phyloP scores from a whole-genome alignment of 768 basidiomycete genomes.

The Boletales sp. region DNA sequence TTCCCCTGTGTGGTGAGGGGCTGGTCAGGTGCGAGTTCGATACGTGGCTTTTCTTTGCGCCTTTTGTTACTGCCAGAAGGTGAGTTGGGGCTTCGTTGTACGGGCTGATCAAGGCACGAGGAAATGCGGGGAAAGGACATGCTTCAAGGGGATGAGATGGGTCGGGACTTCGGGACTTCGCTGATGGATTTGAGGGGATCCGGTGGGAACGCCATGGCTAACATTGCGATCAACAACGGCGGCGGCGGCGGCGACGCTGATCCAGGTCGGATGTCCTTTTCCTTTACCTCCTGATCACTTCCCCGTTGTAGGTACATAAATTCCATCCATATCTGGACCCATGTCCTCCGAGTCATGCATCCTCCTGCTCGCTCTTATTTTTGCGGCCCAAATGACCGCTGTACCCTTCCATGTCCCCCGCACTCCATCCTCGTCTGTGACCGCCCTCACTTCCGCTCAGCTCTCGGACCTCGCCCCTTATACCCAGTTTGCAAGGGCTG shows the following conservation, averaged over 20 bases:
- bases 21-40: constrained; percentile 71
- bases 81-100: not conserved
- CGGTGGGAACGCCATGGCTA: not conserved
- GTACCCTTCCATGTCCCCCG: not conserved
- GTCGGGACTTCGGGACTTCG: too few species aligned
- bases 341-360: not conserved
- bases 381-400: constrained; percentile 2
- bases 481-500: constrained; percentile 51
- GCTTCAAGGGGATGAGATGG: too few species aligned
- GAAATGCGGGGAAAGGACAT: too few species aligned
- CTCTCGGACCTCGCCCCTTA: constrained; percentile 42
- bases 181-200: not conserved
- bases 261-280: not conserved
- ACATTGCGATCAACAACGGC: not conserved
- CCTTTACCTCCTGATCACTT: too few species aligned
- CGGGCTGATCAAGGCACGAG: not conserved
- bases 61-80: constrained; percentile 30
- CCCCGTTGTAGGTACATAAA: not conserved
- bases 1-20: constrained; percentile 82
- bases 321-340: not conserved
- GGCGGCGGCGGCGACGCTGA: not conserved
- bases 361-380: constrained; percentile 1
- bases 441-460: constrained; percentile 25
- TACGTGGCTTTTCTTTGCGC: constrained; percentile 53
- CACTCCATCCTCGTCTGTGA: constrained; percentile 11